Conservation (phyloP, 139 green algal genomes). For the Chlorella sp. region DNA sequence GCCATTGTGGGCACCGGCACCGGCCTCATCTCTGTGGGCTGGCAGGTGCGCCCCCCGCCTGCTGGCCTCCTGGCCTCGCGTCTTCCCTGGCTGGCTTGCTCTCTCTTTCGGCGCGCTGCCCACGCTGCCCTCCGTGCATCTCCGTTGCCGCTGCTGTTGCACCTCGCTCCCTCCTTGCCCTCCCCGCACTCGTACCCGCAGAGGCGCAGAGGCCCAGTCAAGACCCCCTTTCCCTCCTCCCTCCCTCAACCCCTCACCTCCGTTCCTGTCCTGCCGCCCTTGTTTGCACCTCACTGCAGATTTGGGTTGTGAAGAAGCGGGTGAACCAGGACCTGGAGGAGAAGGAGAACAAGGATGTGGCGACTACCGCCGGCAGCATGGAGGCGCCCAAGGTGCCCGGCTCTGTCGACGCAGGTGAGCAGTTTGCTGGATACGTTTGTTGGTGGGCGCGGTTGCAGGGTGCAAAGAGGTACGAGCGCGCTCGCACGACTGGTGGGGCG, state of each 20-base stretch:
- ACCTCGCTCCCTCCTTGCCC: background rate
- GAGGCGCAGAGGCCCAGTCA: too few relatives aligned
- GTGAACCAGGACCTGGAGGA: background rate
- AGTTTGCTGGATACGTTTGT: too few relatives aligned
- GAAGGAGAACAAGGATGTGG: background rate
- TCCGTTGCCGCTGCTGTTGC: background rate
- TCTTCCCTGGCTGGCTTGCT: background rate
- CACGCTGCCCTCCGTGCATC: background rate
- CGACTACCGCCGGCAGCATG: background rate
- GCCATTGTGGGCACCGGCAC: background rate
- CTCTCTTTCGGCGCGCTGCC: background rate
- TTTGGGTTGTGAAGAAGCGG: conserved; percentile 4
- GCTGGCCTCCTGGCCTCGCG: background rate
- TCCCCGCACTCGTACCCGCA: background rate
- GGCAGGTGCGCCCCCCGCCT: background rate
- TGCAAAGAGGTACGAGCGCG: background rate
- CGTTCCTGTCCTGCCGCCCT: background rate
- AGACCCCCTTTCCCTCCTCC: background rate
- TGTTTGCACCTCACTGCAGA: background rate
- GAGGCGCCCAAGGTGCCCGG: background rate
- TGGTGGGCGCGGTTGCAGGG: background rate
- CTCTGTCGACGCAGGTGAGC: background rate
- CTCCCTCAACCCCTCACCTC: background rate
- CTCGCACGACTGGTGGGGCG: too few relatives aligned
- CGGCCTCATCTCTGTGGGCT: background rate